Evolutionary conservation across 495 filamentous ascomycete genomes (phyloP), one percentile per base, ranked within the genome.

Genomic region (Penicillium chermesinum): DNA sequence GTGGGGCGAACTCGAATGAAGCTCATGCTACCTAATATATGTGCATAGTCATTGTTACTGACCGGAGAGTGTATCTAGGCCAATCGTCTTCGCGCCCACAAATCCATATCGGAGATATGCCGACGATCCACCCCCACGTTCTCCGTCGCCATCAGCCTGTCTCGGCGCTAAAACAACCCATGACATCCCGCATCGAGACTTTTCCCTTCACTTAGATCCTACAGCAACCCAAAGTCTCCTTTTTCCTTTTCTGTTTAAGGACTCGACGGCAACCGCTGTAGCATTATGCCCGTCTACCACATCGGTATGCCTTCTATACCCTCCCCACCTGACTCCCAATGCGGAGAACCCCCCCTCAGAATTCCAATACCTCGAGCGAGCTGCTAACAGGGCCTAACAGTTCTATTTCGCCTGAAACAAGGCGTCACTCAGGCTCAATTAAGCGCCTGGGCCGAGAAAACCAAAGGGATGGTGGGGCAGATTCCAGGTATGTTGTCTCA

Each of bases 351-450:
- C 20, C 17, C 17, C 12, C n/a, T 27, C 41, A 17, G 16, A 36
- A n/a, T 13, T 17, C 17, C 3, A 10, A 9, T 17, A 18, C 14
- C 30, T 34, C 17, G 8, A 17, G 19, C 12, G 22, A 14, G 30
- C 18, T 34, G 38, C 49, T 56, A 50, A 63, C 38, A 9, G n/a
- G 48, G 46, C 12, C 2, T 20, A 38, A 15, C 38, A 73, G 70
- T 71, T 21, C 66, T 73, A 44, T 72, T 73, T 60, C 68, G 67
- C 58, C 67, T 72, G 41, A 73, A 73, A 48, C 51, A 52, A 44
- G 57, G 58, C 46, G 60, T 70, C 9, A 65, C 65, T 7, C 49
- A 54, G 9, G 40, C 56, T 3, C 68, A 71, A 51, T 16, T 73
- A 8, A 35, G 53, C 7, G 41, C 49, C 38, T 71, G 66, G 68